phyloP scores from a whole-genome alignment of 768 basidiomycete genomes.

The Suillus weaverae region DNA sequence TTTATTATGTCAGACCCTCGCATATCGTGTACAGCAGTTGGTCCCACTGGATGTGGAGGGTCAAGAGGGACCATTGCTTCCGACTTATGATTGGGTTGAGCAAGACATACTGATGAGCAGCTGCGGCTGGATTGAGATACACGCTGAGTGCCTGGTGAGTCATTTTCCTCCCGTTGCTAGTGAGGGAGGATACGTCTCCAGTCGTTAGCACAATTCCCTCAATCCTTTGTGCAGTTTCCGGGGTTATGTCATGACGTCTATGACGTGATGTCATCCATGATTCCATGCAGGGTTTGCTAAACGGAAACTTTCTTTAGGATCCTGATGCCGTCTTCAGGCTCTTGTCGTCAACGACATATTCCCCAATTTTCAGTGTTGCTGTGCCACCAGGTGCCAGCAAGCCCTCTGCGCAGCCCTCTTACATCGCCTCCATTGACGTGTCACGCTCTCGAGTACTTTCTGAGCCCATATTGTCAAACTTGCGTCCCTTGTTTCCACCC shows the following conservation, averaged over 20 bases:
- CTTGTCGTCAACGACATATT: conserved; percentile 44
- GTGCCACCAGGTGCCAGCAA: conserved; percentile 34
- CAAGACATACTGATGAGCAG: conserved; percentile 65
- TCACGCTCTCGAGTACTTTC: conserved; percentile 25
- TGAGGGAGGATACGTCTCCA: not conserved
- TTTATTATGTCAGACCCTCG: conserved; percentile 60
- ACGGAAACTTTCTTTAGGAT: conserved; percentile 22
- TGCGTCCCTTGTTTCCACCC: conserved; percentile 68
- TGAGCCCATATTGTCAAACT: conserved; percentile 46
- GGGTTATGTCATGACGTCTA: conserved; percentile 1
- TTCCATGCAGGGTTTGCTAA: conserved; percentile 2
- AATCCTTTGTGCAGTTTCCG: not conserved
- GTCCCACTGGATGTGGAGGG: conserved; percentile 57
- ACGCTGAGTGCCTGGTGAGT: conserved; percentile 68
- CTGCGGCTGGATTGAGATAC: conserved; percentile 74
- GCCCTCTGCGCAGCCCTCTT: conserved; percentile 27
- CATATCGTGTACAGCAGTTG: conserved; percentile 69
- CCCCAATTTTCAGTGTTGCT: conserved; percentile 45
- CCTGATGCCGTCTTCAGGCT: conserved; percentile 24
- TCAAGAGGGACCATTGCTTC: conserved; percentile 64
- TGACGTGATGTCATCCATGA: conserved; percentile 1
- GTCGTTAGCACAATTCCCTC: conserved; percentile 2
- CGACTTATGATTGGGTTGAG: conserved; percentile 77
- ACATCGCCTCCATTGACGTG: conserved; percentile 29
- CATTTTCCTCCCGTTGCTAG: not conserved